Evolutionary conservation across 2,329 filamentous ascomycete genomes (phyloP), one percentile per base, ranked within the genome.

Genomic region (Cladosporium sp.): DNA sequence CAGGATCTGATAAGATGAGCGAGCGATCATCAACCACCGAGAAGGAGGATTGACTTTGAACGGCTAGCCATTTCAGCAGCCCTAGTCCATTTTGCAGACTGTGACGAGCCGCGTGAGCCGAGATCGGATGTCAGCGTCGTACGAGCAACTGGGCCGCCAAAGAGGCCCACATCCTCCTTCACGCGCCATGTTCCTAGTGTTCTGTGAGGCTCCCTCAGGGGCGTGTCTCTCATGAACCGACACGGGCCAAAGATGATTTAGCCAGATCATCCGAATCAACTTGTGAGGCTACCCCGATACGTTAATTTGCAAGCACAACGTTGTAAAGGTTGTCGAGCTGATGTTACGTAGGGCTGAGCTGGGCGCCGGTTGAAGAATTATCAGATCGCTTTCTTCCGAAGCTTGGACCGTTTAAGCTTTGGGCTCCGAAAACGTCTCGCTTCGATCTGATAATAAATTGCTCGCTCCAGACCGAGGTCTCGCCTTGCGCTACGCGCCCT

Each of bases 1-100:
- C 34, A 46, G 43, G 43, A 46, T 46, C 43, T 46, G 43, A 46
- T 46, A 46, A 46, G 43, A 46, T 46, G 43, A 44, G 22, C n/a
- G 9, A 34, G 31, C 19, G 33, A 35, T 34, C 32, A 37, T 28
- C 11, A 22, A 11, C 13, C 31, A 35, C n/a, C 7, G 34, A 9
- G 34, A 35, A 11, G 10, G 34, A 35, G 34, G 34, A 28, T 28
- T 28, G 22, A 28, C 22, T 28, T 28, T 7, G 22, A 28, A 7
- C 22, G 22, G 22, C 7, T 28, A 28, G 22, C 7, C 22, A 5
- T 28, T 28, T 11, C 43, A 34, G 9, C 43, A 44, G 43, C 22
- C 31, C 16, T 44, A 22, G 10, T n/a, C 31, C 9, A 14, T 34
- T 31, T 22, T 14, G 43, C 31, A 14, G n/a, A 44, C 13, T 13